A percentile compares a stretch with the other conserved stretches of the same genome.
Conservation (phyloP, 1,284 basidiomycete species). For the Chalciporus sp. region DNA sequence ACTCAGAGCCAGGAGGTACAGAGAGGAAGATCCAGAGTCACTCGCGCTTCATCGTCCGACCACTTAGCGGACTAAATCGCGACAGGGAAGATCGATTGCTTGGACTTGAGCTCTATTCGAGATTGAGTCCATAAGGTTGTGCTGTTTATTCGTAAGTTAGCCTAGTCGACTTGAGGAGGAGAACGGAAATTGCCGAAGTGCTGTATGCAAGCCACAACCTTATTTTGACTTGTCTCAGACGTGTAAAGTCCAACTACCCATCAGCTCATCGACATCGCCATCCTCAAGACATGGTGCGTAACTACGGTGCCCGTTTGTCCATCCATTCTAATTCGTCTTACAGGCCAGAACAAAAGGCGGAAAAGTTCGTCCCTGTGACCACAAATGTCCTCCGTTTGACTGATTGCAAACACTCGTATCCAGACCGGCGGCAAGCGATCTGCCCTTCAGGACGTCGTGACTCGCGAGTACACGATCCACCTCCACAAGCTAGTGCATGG, state of each 20-base stretch:
- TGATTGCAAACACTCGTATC: slow-evolving; percentile 9
- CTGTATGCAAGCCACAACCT: slow-evolving; percentile 42
- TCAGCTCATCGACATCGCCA: slow-evolving; percentile 46
- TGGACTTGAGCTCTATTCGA: too few relatives aligned
- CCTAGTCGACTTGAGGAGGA: too few relatives aligned
- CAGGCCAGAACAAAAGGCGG: slow-evolving; percentile 50
- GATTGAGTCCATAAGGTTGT: too few relatives aligned
- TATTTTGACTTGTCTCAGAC: slow-evolving; percentile 30
- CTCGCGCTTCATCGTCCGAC: too few relatives aligned
- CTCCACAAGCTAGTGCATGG: slow-evolving; percentile 92
- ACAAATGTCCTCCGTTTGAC: slow-evolving; percentile 9
- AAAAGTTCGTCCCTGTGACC: slow-evolving; percentile 26
- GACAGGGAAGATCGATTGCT: too few relatives aligned
- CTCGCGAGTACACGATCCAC: slow-evolving; percentile 96
- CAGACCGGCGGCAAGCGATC: slow-evolving; percentile 88
- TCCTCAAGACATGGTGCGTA: slow-evolving; percentile 69
- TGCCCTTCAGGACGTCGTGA: slow-evolving; percentile 94
- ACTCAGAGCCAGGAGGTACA: too few relatives aligned
- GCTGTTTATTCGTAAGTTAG: too few relatives aligned
- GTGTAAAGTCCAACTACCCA: slow-evolving; percentile 16
- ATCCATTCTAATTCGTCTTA: slow-evolving; percentile 21
- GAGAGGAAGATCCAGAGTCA: too few relatives aligned
- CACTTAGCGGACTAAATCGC: too few relatives aligned
- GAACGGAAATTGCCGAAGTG: slow-evolving; percentile 28
- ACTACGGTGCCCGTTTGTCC: slow-evolving; percentile 11